Percentiles rank a stretch among this genome's conserved stretches.
phyloP scores from a whole-genome alignment of 495 filamentous ascomycete species.

The Tuber umbilicatum region DNA sequence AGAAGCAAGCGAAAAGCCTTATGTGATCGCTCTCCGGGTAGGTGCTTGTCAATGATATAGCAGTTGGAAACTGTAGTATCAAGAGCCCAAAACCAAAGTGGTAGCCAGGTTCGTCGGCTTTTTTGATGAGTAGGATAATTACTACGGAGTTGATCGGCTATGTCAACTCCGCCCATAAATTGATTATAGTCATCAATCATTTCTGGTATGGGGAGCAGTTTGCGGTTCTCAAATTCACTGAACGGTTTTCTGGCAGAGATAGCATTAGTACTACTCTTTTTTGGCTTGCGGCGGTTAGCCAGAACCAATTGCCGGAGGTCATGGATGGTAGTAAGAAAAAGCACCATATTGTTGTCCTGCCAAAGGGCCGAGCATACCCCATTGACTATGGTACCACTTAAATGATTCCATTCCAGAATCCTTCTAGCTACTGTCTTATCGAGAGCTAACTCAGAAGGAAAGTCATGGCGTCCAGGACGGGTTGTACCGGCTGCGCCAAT shows the following conservation, averaged over 20 bases:
- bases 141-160: conserved; percentile 9
- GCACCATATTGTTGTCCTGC: conserved; percentile 3
- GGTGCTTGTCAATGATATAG: background rate
- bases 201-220: background rate
- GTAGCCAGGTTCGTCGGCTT: background rate
- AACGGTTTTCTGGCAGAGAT: background rate
- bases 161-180: conserved; percentile 27
- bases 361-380: background rate
- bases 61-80: background rate
- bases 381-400: background rate
- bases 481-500: no score
- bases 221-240: background rate
- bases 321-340: background rate
- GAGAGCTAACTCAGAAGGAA: no score
- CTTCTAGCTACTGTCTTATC: no score
- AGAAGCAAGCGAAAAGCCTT: no score
- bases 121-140: conserved; percentile 23
- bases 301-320: background rate
- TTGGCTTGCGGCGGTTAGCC: background rate
- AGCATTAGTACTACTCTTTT: conserved; percentile 5
- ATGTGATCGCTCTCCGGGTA: no score
- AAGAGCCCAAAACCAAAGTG: background rate
- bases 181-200: conserved; percentile 34
- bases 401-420: background rate
- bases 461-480: no score